Percentiles rank a stretch among this genome's conserved stretches.
phyloP scores from a whole-genome alignment of 371 early-diverging fungal species.

The Rhizomucor pusillus region DNA sequence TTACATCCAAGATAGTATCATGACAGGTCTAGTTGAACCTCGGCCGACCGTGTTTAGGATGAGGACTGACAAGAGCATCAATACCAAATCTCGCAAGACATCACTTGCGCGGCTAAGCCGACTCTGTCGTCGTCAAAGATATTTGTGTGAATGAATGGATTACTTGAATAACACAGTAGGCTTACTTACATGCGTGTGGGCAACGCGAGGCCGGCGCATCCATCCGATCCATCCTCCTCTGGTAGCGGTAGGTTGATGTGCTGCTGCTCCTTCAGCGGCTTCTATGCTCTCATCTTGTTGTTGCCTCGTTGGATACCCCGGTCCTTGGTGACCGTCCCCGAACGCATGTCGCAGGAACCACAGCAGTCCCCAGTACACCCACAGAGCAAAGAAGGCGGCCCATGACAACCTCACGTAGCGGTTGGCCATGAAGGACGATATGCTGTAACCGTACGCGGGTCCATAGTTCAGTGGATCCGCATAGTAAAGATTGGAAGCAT shows the following conservation, averaged over 20 bases:
- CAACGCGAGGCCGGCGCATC: conserved; percentile 5
- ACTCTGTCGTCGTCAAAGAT: no score
- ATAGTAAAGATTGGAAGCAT: neutral
- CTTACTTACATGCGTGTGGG: conserved; percentile 10
- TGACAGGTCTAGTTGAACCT: conserved; percentile 30
- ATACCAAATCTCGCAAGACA: conserved; percentile 33
- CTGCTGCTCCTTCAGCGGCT: conserved; percentile 1
- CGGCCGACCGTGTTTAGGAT: conserved; percentile 35
- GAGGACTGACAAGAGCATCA: conserved; percentile 34
- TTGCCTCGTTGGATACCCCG: neutral
- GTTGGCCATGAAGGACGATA: conserved; percentile 9
- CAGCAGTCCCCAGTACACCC: conserved; percentile 34
- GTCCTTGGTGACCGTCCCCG: conserved; percentile 14
- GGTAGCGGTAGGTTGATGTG: conserved; percentile 4
- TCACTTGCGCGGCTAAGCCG: conserved; percentile 37
- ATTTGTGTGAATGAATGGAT: no score
- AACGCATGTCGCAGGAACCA: conserved; percentile 37
- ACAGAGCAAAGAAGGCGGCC: conserved; percentile 39
- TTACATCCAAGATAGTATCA: conserved; percentile 42
- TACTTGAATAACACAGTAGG: no score
- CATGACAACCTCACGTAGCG: conserved; percentile 22
- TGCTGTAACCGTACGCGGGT: neutral
- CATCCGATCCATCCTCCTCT: conserved; percentile 6
- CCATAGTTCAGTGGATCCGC: neutral
- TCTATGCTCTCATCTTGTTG: neutral